Evolutionary conservation across 1,284 basidiomycete genomes (phyloP), one percentile per base, ranked within the genome.

Genomic region (Ustilago nuda): DNA sequence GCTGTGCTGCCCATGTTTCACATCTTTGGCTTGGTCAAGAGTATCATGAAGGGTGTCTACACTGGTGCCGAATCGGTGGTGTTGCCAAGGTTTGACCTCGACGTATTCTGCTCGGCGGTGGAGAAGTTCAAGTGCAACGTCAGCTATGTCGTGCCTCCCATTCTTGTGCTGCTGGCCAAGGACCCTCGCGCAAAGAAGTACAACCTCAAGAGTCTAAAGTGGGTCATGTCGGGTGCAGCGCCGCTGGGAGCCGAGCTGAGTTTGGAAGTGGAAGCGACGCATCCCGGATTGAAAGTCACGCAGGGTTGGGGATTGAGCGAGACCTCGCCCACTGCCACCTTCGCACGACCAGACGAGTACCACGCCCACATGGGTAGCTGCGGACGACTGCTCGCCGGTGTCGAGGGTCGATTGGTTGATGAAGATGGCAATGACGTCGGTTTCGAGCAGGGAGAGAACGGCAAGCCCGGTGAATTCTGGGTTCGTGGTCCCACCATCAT

Each of bases 71-170:
- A 92, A 0, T 87, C 91, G 3, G 89, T 94, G 41, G 86, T 96
- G 55, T 89, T 92, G 82, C 88, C 90, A 0, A 89, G 89, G 17
- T 95, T 94, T 84, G 91, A 94, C 70, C 90, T 94, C 3, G 88
- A 88, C 9, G 86, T 88, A 33, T 94, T 93, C 78, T 92, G 92
- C 82, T 87, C 88, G 36, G 88, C 89, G 59, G 89, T 93, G 51
- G 88, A 91, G 74, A 88, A 88, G 73, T 93, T 92, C 87, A 89
- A 88, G 59, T 88, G 91, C 59, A 92, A 92, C 0, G 85, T 87
- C 43, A 82, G 89, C 0, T 87, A 94, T 8, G 88, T 95, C 48
- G 94, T 96, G 0, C 94, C 95, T 0, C 94, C 94, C 0, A 91
- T 97, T 53, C 87, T 94, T 5, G 90, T 96, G 7, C 88, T 90